Evolutionary conservation across 345 rosid genomes (phyloP).

Genomic region (Leavenworthia alabamica): DNA sequence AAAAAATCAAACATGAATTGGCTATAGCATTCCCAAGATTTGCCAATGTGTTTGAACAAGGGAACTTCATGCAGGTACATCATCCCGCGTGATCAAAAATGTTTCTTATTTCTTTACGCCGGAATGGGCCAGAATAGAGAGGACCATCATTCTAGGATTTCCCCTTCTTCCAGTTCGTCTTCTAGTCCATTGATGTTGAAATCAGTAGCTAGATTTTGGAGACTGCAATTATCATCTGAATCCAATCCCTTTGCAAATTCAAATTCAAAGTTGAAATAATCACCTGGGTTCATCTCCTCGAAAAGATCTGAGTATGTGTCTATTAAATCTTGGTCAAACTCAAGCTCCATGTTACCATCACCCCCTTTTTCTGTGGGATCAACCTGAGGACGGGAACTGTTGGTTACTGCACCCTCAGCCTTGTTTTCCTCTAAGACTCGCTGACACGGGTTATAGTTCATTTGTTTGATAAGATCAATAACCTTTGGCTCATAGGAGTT

Average conservation of each 20-base stretch:
- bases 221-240: conserved; percentile 26
- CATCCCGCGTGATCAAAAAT: neutral
- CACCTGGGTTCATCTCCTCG: conserved; percentile 57
- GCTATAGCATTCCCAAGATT: neutral
- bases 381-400: conserved; percentile 12
- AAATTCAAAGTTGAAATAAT: conserved; percentile 60
- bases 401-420: conserved; percentile 15
- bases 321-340: conserved; percentile 60
- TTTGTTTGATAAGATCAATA: conserved; percentile 38
- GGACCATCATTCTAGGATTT: conserved; percentile 44
- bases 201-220: conserved; percentile 16
- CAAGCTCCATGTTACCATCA: conserved; percentile 37
- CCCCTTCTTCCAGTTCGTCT: conserved; percentile 91
- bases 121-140: neutral
- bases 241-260: conserved; percentile 37
- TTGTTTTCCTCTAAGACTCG: conserved; percentile 11
- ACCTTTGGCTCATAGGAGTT: conserved; percentile 38
- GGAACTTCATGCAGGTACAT: neutral
- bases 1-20: neutral
- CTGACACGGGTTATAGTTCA: conserved; percentile 18
- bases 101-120: neutral
- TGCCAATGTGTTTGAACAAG: conserved; percentile 1
- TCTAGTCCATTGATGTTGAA: conserved; percentile 48
- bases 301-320: conserved; percentile 65
- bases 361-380: conserved; percentile 6